A percentile compares a stretch with the other conserved stretches of the same genome.
Evolutionary conservation across 345 rosid genomes (phyloP).

Genomic region (Salix viminalis): DNA sequence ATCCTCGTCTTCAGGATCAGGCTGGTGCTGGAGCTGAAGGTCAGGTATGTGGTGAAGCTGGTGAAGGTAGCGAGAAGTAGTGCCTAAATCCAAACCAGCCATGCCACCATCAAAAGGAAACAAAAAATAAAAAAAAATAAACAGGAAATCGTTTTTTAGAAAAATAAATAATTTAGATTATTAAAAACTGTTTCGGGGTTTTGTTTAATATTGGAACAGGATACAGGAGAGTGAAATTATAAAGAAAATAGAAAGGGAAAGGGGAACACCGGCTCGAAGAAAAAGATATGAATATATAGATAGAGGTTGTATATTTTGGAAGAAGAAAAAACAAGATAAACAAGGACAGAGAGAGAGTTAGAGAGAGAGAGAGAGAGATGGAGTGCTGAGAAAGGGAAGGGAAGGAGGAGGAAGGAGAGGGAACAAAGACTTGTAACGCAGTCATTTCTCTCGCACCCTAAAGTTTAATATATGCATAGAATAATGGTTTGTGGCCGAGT

Average conservation of each 20-base stretch:
- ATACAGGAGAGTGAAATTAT: constrained; percentile 14
- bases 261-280: constrained; percentile 16
- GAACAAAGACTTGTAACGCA: constrained; percentile 18
- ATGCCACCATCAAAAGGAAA: constrained; percentile 36
- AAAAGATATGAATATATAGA: constrained; percentile 13
- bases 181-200: constrained; percentile 31
- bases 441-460: constrained; percentile 15
- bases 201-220: constrained; percentile 9
- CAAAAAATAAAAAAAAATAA: constrained; percentile 5
- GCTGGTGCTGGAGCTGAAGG: constrained; percentile 57
- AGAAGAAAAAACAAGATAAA: neutral
- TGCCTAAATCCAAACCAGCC: constrained; percentile 70
- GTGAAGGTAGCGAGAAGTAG: constrained; percentile 48
- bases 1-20: constrained; percentile 44
- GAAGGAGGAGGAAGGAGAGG: neutral
- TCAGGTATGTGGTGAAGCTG: constrained; percentile 46
- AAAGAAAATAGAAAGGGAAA: constrained; percentile 18
- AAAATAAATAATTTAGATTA: constrained; percentile 19
- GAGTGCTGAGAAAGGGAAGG: constrained; percentile 1
- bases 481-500: constrained; percentile 4
- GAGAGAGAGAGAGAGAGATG: neutral
- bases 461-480: constrained; percentile 3
- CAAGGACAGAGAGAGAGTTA: neutral
- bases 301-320: constrained; percentile 4
- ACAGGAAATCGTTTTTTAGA: constrained; percentile 17